Evolutionary conservation across 208 protist genomes (phyloP).

Genomic region (Trypanosoma lewisi): DNA sequence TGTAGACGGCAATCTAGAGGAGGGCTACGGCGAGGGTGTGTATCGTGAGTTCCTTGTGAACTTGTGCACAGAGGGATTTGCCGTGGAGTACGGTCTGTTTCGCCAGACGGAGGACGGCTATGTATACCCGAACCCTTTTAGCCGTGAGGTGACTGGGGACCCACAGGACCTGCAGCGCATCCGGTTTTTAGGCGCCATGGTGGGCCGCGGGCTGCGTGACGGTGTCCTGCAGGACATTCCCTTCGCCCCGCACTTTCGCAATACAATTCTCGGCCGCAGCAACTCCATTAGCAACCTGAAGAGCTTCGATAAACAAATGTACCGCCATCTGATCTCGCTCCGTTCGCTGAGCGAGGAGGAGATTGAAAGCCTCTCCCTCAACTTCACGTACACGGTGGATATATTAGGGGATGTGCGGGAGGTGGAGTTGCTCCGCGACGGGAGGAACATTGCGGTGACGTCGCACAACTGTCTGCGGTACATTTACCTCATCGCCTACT

Average conservation of each 20-base stretch:
- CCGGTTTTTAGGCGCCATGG: constrained; percentile 89
- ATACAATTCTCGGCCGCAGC: constrained; percentile 78
- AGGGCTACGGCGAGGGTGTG: constrained; percentile 90
- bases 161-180: constrained; percentile 63
- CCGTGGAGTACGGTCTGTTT: constrained; percentile 83
- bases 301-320: constrained; percentile 83
- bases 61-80: constrained; percentile 82
- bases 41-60: constrained; percentile 89
- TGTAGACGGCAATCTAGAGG: constrained; percentile 52
- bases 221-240: constrained; percentile 88
- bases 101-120: constrained; percentile 71
- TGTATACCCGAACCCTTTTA: constrained; percentile 91
- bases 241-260: constrained; percentile 92
- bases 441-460: constrained; percentile 81
- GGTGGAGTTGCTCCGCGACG: constrained; percentile 78
- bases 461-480: constrained; percentile 88
- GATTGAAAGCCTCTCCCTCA: constrained; percentile 67
- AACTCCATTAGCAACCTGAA: constrained; percentile 91
- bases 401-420: constrained; percentile 62
- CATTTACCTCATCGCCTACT: constrained; percentile 91
- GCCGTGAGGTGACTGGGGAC: constrained; percentile 63
- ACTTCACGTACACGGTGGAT: constrained; percentile 80
- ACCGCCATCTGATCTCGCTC: constrained; percentile 80
- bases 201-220: constrained; percentile 89
- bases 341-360: constrained; percentile 58